Evolutionary conservation across 805 yeast species (phyloP).

Genomic region (Yarrowia divulgata): DNA sequence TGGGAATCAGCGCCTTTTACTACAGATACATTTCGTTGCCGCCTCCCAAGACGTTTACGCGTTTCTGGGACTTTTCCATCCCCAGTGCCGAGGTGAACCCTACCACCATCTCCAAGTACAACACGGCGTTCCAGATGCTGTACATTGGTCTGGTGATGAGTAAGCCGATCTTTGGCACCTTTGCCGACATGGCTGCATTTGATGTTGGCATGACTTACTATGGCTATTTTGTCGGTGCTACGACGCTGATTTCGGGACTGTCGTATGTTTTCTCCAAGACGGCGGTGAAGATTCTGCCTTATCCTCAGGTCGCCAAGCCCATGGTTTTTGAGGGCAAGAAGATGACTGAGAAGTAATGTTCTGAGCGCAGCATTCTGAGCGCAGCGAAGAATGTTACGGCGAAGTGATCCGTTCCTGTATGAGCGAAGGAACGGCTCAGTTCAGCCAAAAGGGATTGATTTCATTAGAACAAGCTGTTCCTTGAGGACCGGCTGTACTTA

Average conservation of each 20-base stretch:
- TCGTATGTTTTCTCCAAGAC: conserved; percentile 74
- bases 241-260: conserved; percentile 80
- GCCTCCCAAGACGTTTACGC: conserved; percentile 70
- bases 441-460: too few relatives aligned
- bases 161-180: conserved; percentile 58
- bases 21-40: conserved; percentile 78
- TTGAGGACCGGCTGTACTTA: too few relatives aligned
- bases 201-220: conserved; percentile 45
- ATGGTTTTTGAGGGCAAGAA: conserved; percentile 37
- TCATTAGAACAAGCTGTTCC: too few relatives aligned
- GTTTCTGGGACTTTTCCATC: conserved; percentile 79
- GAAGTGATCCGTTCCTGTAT: too few relatives aligned
- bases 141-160: conserved; percentile 73
- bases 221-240: conserved; percentile 63
- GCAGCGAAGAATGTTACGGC: neutral
- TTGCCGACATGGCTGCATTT: conserved; percentile 46
- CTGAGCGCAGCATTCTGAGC: neutral
- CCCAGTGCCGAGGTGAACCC: conserved; percentile 91
- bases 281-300: conserved; percentile 65
- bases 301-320: conserved; percentile 17
- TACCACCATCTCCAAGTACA: conserved; percentile 81
- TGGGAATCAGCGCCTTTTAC: conserved; percentile 75
- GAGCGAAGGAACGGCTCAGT: too few relatives aligned
- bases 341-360: neutral
- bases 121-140: conserved; percentile 92